These are phyloP conservation scores for Nyssa sinensis DNA, from an alignment of 148 eudicot genomes.

Conservation along the genomic window DNA sequence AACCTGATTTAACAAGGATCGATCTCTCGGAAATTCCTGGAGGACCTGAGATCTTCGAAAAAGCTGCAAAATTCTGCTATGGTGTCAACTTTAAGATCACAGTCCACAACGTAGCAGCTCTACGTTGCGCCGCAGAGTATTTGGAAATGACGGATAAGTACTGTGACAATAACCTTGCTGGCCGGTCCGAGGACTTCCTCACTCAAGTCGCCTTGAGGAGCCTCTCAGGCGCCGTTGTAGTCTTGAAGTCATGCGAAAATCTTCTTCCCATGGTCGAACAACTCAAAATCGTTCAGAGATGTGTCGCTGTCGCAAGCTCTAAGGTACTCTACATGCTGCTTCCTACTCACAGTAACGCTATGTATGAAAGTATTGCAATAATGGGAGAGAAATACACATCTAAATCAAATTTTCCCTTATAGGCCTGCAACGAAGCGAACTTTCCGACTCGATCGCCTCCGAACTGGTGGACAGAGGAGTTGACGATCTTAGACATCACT, in stretches of 20 bases:
- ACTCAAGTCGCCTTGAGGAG: slow-evolving; percentile 73
- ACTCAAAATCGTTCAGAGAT: slow-evolving; percentile 60
- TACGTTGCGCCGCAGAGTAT: slow-evolving; percentile 88
- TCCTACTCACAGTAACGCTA: no score
- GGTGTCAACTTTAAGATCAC: slow-evolving; percentile 97
- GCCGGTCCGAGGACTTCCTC: slow-evolving; percentile 84
- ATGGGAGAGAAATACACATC: no score
- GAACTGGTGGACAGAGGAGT: slow-evolving; percentile 96
- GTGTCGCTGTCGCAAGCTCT: slow-evolving; percentile 58
- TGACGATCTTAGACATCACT: slow-evolving; percentile 56
- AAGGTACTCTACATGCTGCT: slow-evolving; percentile 57
- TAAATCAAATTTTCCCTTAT: no score
- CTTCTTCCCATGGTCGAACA: slow-evolving; percentile 73
- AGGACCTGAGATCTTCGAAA: slow-evolving; percentile 81
- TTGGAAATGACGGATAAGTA: slow-evolving; percentile 80
- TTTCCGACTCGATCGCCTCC: slow-evolving; percentile 90
- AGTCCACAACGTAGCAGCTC: slow-evolving; percentile 81
- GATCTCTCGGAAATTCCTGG: slow-evolving; percentile 83
- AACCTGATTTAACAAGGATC: slow-evolving; percentile 54
- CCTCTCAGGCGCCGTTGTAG: slow-evolving; percentile 76
- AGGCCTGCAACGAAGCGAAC: slow-evolving; percentile 83
- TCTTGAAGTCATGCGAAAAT: slow-evolving; percentile 69
- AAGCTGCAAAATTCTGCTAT: slow-evolving; percentile 89
- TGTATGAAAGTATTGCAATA: no score
- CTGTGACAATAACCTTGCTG: slow-evolving; percentile 68